Base-by-base conservation (phyloP, 371 early-diverging fungal genomes). In the Blakeslea trispora region DNA sequence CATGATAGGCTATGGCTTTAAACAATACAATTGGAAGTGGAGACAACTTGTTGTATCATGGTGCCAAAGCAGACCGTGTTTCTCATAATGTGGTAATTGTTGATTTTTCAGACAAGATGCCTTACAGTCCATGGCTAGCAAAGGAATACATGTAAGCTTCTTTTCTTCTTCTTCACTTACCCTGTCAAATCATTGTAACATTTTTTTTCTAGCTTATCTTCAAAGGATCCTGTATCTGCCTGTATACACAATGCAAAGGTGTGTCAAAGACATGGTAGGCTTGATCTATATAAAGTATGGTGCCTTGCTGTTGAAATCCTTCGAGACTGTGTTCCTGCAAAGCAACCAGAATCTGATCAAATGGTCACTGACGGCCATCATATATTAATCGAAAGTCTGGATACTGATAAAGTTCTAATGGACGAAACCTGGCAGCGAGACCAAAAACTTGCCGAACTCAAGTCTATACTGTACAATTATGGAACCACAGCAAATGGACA, bases 281-380 rank as follows among this genome's bases (percentile, higher is more conserved):
- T 61, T 8, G 88, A 88, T 55, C 63, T 91, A 31, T 82, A 77
- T 14, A 78, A 83, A 50, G 77, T 90, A 10, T 92, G 93, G 93
- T 66, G 64, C 17, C 71, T 91, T 44, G 86, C 87, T 3, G 81
- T 81, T n/a, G 79, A 87, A 34, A 76, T 90, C 31, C 55, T 90
- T 34, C 68, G 74, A n/a, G 75, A 71, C 35, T 70, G 73, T 52
- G 72, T 77, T 18, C 78, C 77, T 21, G 32, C 50, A 9, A 63
- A 64, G 51, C 32, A 63, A 24, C 55, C 77, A 10, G 69, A 54
- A 35, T 32, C 44, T 3, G 57, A 66, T 14, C 61, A 49, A n/a
- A 9, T 66, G 0, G 28, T 61, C 5, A 57, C 57, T 4, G 66
- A 66, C 23, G 61, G 61, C 1, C 61, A 45, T 19, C 60, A 57